Evolutionary conservation across 2,329 filamentous ascomycete genomes (phyloP), one percentile per base, ranked within the genome.

Genomic region (Xylariaceae sp.): DNA sequence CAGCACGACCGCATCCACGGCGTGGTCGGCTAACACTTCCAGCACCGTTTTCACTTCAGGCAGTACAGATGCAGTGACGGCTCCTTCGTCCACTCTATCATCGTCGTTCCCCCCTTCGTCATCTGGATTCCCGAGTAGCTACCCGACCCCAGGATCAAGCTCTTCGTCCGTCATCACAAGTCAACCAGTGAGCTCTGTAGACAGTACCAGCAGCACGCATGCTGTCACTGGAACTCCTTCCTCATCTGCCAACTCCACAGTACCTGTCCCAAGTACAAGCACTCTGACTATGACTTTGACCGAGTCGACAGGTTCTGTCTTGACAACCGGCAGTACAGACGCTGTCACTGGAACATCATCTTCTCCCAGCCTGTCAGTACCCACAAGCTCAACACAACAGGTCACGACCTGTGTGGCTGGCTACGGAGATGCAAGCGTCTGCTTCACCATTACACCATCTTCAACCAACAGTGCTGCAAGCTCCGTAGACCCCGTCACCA

Each of bases 371-470:
- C 28, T 41, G 6, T 31, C 16, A 13, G 12, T 7, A 6, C 10
- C 47, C 13, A 34, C 47, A 10, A 51, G 47, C 34, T 17, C 42
- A 18, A 13, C 28, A 22, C 42, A 33, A 47, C 41, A 16, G 16
- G 51, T 43, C 43, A 56, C 46, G 6, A 58, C 55, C 18, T 59
- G 55, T 33, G 36, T 57, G 9, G 40, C 38, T 11, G 56, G 42
- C 5, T 57, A 59, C 12, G 54, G 42, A 9, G 28, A 34, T n/a
- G 33, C 51, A n/a, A 54, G 47, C n/a, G 6, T 49, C 38, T 58
- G 56, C 46, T 56, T 50, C 22, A 18, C 48, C 16, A 45, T 33
- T 12, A 53, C 45, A 10, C 41, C 46, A 4, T 54, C 56, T 2
- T 54, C 51, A 2, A 50, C 51, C 5, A 48, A 49, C 5, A 38